These are phyloP conservation scores for Taiozyma sp. DNA, from an alignment of 1,139 yeast genomes.

Conservation along the genomic window DNA sequence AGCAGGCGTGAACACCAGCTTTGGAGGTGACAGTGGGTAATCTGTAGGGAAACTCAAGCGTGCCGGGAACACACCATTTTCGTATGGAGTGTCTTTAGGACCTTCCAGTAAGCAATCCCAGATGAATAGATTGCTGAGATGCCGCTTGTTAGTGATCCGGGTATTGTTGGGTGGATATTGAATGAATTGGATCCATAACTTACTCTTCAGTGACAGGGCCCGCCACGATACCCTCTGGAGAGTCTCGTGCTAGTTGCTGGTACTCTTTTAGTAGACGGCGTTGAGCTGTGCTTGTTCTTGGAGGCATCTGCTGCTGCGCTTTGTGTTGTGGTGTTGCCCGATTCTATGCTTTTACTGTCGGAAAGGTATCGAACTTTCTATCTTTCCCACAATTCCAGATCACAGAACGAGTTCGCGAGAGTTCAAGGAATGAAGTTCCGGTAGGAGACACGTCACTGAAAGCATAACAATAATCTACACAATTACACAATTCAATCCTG, in stretches of 20 bases:
- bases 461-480: too few relatives aligned
- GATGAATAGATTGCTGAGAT: conserved; percentile 51
- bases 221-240: conserved; percentile 95
- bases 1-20: conserved; percentile 76
- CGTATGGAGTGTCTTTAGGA: conserved; percentile 91
- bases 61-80: conserved; percentile 91
- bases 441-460: background rate
- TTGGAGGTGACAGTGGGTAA: conserved; percentile 91
- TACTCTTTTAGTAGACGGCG: conserved; percentile 83
- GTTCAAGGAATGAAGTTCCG: background rate
- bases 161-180: background rate
- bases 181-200: conserved; percentile 3
- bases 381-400: background rate
- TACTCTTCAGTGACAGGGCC: conserved; percentile 78
- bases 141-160: background rate
- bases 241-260: conserved; percentile 77
- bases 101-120: conserved; percentile 96
- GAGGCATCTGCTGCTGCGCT: conserved; percentile 32
- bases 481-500: too few relatives aligned
- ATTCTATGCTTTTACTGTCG: background rate
- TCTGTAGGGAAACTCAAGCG: conserved; percentile 78
- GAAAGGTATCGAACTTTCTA: background rate
- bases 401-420: background rate
- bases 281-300: conserved; percentile 65
- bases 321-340: background rate